Conservation (phyloP, 345 rosid genomes). For the Syzygium grande region DNA sequence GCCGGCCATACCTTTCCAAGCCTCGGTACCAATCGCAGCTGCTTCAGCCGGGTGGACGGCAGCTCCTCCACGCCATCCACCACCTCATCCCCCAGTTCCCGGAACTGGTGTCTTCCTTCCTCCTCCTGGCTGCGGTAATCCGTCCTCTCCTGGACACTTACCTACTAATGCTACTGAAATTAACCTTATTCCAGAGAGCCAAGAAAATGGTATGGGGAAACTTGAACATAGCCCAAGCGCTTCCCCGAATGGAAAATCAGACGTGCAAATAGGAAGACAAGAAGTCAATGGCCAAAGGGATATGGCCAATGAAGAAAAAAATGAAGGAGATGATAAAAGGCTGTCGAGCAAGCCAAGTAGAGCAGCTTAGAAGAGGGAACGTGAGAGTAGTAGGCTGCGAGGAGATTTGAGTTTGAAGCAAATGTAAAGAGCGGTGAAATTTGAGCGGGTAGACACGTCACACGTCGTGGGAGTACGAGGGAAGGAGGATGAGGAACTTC, state of each 20-base stretch:
- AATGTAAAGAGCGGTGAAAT: slow-evolving; percentile 53
- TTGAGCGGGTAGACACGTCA: slow-evolving; percentile 9
- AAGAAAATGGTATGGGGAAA: not conserved
- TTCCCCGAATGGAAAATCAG: not conserved
- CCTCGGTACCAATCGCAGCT: slow-evolving; percentile 48
- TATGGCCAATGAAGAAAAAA: slow-evolving; percentile 13
- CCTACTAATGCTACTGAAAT: not conserved
- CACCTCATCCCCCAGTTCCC: slow-evolving; percentile 56
- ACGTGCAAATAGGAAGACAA: slow-evolving; percentile 2
- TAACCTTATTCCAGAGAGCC: not conserved
- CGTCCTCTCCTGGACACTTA: slow-evolving; percentile 25
- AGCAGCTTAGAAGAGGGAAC: slow-evolving; percentile 4
- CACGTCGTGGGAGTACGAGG: slow-evolving; percentile 4
- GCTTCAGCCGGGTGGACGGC: slow-evolving; percentile 57
- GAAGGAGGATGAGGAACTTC: slow-evolving; percentile 7
- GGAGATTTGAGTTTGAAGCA: slow-evolving; percentile 36
- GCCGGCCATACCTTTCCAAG: slow-evolving; percentile 49
- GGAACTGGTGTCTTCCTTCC: slow-evolving; percentile 99
- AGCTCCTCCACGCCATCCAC: slow-evolving; percentile 52
- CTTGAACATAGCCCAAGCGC: not conserved
- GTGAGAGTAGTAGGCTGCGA: slow-evolving; percentile 17
- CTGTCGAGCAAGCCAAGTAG: slow-evolving; percentile 6
- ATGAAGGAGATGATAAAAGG: slow-evolving; percentile 9
- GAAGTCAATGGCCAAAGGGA: slow-evolving; percentile 29
- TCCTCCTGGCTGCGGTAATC: slow-evolving; percentile 44